These are phyloP conservation scores for Lumnitzera littorea DNA, from an alignment of 345 rosid species.

Conservation along the genomic window DNA sequence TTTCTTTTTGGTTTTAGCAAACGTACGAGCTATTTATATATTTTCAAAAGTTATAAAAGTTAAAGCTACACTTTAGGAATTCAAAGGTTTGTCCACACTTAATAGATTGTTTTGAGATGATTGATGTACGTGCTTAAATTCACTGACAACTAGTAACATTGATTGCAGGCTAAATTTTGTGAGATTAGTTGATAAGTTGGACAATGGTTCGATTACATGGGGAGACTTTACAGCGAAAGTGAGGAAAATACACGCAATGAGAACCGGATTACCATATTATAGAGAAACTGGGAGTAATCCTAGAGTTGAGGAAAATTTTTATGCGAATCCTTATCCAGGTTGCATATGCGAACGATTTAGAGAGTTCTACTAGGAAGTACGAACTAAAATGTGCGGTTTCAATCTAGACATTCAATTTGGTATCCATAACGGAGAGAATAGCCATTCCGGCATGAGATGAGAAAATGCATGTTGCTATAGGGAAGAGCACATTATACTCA, in stretches of 20 bases:
- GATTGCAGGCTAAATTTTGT: conserved; percentile 42
- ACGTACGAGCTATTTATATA: too few relatives aligned
- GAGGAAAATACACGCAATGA: conserved; percentile 35
- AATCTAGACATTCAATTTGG: neutral
- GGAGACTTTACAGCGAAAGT: conserved; percentile 35
- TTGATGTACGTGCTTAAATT: too few relatives aligned
- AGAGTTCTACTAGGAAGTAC: neutral
- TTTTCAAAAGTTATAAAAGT: too few relatives aligned
- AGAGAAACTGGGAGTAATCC: conserved; percentile 32
- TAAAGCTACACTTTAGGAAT: too few relatives aligned
- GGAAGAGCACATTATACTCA: too few relatives aligned
- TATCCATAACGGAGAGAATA: neutral
- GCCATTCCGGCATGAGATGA: neutral
- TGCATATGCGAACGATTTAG: conserved; percentile 44
- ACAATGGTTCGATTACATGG: conserved; percentile 37
- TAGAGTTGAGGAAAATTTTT: conserved; percentile 51
- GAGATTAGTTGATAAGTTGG: conserved; percentile 46
- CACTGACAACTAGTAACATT: too few relatives aligned
- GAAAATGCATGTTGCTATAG: too few relatives aligned
- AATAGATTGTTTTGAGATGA: too few relatives aligned
- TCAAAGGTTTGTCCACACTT: too few relatives aligned
- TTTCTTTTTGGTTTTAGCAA: too few relatives aligned
- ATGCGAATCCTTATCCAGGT: conserved; percentile 71
- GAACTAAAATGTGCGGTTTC: neutral
- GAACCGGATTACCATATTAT: conserved; percentile 43